Base-by-base conservation (phyloP, 1,284 basidiomycete species). In the Lignosus rhinocerotis region DNA sequence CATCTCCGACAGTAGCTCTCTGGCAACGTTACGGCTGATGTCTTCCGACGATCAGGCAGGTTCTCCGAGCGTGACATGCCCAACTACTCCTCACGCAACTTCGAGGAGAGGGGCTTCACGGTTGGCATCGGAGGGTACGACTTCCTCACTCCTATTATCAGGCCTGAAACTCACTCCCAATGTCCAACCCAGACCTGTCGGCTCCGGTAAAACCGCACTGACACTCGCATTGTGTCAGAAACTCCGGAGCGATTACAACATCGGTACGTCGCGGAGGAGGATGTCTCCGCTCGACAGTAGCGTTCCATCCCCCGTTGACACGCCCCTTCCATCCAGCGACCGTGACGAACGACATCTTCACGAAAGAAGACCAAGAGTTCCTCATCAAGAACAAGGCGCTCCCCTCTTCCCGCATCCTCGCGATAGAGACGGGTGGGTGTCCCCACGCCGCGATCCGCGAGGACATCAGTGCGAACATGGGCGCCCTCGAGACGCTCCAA, bases 281-380 rank as follows among this genome's bases (percentile, higher is more conserved):
- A 46, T 12, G 56, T 56, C 34, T 51, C 3, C 38, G 6, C 53
- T 53, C n/a, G 25, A 30, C 8, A 32, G 41, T 19, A 17, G 17
- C 11, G 19, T 10, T 30, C 32, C 42, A 36, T 47, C 41, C 41
- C 50, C 8, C 38, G n/a, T 17, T 42, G 12, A 19, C 31, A 14
- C 53, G 14, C 32, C 49, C n/a, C 6, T 12, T 16, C 25, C 14
- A 7, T 49, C 10, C 61, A 96, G 94, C 92, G 33, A 93, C 93
- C 2, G 92, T 96, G 16, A 97, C 95, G 9, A 98, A 98, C 75
- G 95, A 98, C 75, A 98, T 98, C 70, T 97, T 98, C 76, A 99
- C 96, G 41, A 84, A 89, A 25, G 96, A 99, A 74, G 96, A 99
- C 72, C 95, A 97, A 73, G 96, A 99, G 72, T 99, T 99, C 74